A percentile compares a stretch with the other conserved stretches of the same genome.
Conservation (phyloP, 371 early-diverging fungal genomes). For the Mortierella sp. region DNA sequence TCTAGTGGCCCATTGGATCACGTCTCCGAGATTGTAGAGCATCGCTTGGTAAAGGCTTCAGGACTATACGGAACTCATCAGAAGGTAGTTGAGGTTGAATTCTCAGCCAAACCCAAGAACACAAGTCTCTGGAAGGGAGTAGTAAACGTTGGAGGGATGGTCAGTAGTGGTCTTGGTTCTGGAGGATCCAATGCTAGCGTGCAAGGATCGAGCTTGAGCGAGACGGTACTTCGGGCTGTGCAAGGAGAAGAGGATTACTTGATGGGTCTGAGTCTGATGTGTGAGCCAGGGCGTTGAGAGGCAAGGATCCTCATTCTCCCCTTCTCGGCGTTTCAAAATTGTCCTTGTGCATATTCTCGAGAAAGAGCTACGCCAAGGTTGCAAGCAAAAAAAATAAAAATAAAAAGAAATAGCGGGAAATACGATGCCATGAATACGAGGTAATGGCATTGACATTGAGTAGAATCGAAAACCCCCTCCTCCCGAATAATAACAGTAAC, state of each 20-base stretch:
- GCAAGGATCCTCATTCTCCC: not conserved
- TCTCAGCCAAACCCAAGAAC: slow-evolving; percentile 24
- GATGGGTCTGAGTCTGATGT: slow-evolving; percentile 51
- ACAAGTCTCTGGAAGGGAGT: slow-evolving; percentile 42
- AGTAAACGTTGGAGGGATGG: slow-evolving; percentile 9
- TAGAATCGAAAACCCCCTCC: too few species aligned
- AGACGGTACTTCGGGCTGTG: slow-evolving; percentile 46
- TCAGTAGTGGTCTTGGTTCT: not conserved
- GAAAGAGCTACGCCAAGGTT: not conserved
- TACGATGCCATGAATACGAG: too few species aligned
- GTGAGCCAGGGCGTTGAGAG: slow-evolving; percentile 36
- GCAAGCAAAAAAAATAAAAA: not conserved
- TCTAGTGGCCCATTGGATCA: slow-evolving; percentile 35
- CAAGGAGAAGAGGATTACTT: slow-evolving; percentile 54
- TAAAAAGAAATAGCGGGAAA: too few species aligned
- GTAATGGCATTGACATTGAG: too few species aligned
- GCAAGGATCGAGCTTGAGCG: slow-evolving; percentile 21
- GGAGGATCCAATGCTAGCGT: slow-evolving; percentile 13
- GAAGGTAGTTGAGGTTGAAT: slow-evolving; percentile 47
- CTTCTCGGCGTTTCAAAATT: not conserved
- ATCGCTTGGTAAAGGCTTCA: slow-evolving; percentile 47
- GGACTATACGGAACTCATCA: slow-evolving; percentile 48
- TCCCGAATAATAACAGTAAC: too few species aligned
- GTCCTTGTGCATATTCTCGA: not conserved
- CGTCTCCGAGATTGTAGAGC: slow-evolving; percentile 50